These are phyloP conservation scores for Vigna mungo DNA, from an alignment of 306 rosid genomes.

Conservation along the genomic window DNA sequence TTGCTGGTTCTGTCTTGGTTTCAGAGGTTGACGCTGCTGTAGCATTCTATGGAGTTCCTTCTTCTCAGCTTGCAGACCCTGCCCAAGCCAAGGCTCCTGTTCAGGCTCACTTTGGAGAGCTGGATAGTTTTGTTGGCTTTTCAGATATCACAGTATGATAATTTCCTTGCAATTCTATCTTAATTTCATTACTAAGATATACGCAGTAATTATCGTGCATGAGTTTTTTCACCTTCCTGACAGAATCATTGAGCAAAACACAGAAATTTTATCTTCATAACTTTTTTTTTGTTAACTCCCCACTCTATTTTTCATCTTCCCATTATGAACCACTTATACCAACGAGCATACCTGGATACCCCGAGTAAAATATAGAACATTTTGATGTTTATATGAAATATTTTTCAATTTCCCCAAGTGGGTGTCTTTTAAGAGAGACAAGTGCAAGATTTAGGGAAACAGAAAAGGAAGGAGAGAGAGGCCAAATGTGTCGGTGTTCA, in stretches of 20 bases:
- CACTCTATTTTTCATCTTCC: background rate
- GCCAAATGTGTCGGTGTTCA: background rate
- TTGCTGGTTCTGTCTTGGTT: slow-evolving; percentile 87
- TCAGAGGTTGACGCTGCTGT: slow-evolving; percentile 83
- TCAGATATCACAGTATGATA: slow-evolving; percentile 75
- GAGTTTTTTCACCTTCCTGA: slow-evolving; percentile 12
- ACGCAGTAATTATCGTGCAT: background rate
- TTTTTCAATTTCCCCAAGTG: background rate
- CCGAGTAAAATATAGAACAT: background rate
- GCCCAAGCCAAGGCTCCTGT: slow-evolving; percentile 82
- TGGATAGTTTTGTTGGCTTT: slow-evolving; percentile 79
- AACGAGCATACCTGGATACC: background rate
- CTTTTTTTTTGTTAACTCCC: background rate
- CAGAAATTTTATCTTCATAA: background rate
- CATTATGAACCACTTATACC: background rate
- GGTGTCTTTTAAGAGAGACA: background rate
- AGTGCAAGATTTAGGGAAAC: slow-evolving; percentile 1
- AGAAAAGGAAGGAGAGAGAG: slow-evolving; percentile 10
- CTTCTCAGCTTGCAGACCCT: slow-evolving; percentile 88
- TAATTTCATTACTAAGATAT: background rate
- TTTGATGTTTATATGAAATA: slow-evolving; percentile 5
- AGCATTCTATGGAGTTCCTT: slow-evolving; percentile 86
- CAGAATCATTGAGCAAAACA: background rate
- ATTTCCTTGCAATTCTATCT: background rate
- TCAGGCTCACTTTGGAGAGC: slow-evolving; percentile 95